Conservation (phyloP, 2,329 filamentous ascomycete species). For the Nothopassalora personata region DNA sequence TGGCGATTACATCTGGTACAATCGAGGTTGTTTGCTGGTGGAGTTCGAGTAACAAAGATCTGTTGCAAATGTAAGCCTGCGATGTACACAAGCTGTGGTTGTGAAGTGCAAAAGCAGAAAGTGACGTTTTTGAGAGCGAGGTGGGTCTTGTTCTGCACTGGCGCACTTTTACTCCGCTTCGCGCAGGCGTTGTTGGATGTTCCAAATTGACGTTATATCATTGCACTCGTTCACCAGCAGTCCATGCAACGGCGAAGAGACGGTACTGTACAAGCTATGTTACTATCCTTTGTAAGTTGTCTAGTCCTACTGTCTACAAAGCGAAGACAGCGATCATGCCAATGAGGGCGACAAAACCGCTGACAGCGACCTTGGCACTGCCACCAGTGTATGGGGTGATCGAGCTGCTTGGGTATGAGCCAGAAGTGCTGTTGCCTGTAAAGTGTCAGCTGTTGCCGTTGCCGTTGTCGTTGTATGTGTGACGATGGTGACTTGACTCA, state of each 20-base stretch:
- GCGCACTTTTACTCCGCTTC: neutral
- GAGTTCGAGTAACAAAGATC: too few species aligned
- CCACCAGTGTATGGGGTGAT: slow-evolving; percentile 8
- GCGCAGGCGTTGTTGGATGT: neutral
- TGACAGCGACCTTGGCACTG: slow-evolving; percentile 3
- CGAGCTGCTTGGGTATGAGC: neutral
- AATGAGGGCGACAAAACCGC: slow-evolving; percentile 1
- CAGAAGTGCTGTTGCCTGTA: neutral
- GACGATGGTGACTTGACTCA: too few species aligned
- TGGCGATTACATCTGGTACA: too few species aligned
- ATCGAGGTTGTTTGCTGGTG: neutral
- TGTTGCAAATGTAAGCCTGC: too few species aligned
- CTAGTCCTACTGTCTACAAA: neutral
- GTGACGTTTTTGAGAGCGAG: neutral
- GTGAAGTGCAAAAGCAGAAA: neutral
- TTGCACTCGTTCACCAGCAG: neutral
- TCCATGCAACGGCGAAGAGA: neutral
- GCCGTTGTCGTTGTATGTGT: neutral
- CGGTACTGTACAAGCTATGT: neutral
- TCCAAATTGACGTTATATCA: neutral
- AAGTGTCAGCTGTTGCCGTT: neutral
- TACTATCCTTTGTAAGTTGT: neutral
- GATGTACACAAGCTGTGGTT: neutral
- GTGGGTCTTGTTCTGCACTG: neutral
- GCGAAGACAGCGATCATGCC: slow-evolving; percentile 6